These are phyloP conservation scores for Phanerochaete carnosa DNA, from an alignment of 768 basidiomycete species.

Conservation along the genomic window DNA sequence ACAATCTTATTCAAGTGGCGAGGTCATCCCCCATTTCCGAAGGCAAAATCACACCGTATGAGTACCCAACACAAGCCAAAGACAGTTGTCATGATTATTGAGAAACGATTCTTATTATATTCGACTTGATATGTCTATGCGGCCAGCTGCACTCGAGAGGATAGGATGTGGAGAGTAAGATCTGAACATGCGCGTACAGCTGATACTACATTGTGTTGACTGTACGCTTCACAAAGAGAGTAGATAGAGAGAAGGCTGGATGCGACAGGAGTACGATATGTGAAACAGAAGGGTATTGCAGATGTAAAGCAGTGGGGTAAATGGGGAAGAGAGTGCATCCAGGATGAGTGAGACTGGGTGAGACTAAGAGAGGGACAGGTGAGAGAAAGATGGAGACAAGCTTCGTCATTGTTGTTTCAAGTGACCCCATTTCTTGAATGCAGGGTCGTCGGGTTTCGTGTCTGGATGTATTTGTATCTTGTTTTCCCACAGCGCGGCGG, in stretches of 20 bases:
- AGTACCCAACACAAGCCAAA: not conserved
- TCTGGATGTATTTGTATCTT: constrained; percentile 87
- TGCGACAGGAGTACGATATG: not conserved
- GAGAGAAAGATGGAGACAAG: not conserved
- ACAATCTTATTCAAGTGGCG: not conserved
- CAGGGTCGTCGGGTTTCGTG: constrained; percentile 64
- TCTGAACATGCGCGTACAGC: not conserved
- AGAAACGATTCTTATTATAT: not conserved
- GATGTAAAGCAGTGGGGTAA: not conserved
- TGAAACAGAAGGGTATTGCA: not conserved
- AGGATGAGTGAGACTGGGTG: not conserved
- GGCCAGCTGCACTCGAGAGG: not conserved
- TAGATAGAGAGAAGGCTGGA: not conserved
- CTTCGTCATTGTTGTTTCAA: not conserved
- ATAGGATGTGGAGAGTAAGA: not conserved
- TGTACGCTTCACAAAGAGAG: not conserved
- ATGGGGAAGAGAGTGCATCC: not conserved
- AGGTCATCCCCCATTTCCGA: too few species aligned
- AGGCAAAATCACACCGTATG: too few species aligned
- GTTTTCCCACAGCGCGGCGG: constrained; percentile 82
- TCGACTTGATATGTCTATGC: not conserved
- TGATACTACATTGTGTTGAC: not conserved
- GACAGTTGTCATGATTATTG: not conserved
- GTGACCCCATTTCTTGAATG: constrained; percentile 27
- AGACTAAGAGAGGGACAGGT: not conserved